Base-by-base conservation (phyloP, 495 filamentous ascomycete genomes). In the Neurospora africana region DNA sequence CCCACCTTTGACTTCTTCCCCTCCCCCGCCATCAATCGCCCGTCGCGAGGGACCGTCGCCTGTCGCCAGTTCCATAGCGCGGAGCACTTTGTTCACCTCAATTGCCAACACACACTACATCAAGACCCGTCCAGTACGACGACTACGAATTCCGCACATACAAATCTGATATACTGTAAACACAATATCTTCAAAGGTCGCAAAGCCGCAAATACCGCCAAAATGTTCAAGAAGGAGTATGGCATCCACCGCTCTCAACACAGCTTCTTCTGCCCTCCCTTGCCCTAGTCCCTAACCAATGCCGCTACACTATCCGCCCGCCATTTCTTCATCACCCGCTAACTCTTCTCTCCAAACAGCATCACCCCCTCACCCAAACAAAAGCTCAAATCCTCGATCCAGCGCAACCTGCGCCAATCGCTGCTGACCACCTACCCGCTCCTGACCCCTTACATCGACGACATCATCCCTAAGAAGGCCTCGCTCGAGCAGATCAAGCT, bases 311-410 rank as follows among this genome's bases (percentile, higher is more conserved):
- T 43, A 38, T 68, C 33, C 74, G 19, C 68, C 33, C 74, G 19
- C 41, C 47, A 58, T 30, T 5, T 33, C 6, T 15, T 2, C 39
- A 30, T 23, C 35, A 40, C 37, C 10, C 36, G 73, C 74, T 76
- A 73, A 69, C 69, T 75, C 72, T 11, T 47, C 61, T 37, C 23
- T 35, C 19, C 33, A 69, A 69, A 65, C 78, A 95, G 91, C 72
- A 89, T 98, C 80, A 85, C 89, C 76, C 82, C 90, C 10, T 90
- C 90, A 70, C 89, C 92, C 70, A 95, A 95, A 82, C 92, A 93
- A 73, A 99, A 98, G 87, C 93, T 99, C 82, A 99, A 98, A 83
- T 97, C 95, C 76, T 97, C 94, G 21, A 93, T 92, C 53, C 93
- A 97, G 83, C 92, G 95, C 74, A 88, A 85, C 74, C 87, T 99